phyloP scores from a whole-genome alignment of 2,329 filamentous ascomycete genomes.

The Stemphylium vesicarium region DNA sequence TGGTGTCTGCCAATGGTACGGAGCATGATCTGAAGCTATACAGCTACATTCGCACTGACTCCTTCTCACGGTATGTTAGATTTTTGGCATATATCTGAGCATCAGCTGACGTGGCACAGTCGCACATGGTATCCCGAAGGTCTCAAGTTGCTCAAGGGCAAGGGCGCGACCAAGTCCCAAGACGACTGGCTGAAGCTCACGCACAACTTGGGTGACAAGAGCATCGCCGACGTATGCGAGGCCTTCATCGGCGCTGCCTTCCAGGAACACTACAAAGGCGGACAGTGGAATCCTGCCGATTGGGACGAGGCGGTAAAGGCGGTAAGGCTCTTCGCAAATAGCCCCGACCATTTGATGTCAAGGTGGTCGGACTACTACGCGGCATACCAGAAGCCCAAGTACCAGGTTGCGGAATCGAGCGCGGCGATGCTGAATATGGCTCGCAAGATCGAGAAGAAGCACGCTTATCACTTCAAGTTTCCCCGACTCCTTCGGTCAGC shows the following conservation, averaged over 20 bases:
- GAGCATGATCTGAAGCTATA: slow-evolving; percentile 61
- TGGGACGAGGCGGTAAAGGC: slow-evolving; percentile 68
- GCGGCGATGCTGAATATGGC: slow-evolving; percentile 74
- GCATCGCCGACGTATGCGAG: slow-evolving; percentile 92
- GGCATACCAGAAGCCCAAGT: slow-evolving; percentile 71
- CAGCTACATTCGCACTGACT: slow-evolving; percentile 80
- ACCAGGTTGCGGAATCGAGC: slow-evolving; percentile 68
- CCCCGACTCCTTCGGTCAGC: slow-evolving; percentile 81
- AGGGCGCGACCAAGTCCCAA: slow-evolving; percentile 61
- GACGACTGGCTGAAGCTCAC: slow-evolving; percentile 63
- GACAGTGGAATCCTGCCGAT: slow-evolving; percentile 51
- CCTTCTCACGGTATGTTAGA: slow-evolving; percentile 70
- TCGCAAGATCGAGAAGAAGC: slow-evolving; percentile 64
- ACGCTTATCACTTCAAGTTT: slow-evolving; percentile 72
- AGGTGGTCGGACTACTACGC: slow-evolving; percentile 75
- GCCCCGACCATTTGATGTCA: slow-evolving; percentile 71
- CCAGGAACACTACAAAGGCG: slow-evolving; percentile 59
- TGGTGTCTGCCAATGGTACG: slow-evolving; percentile 45
- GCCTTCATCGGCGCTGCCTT: slow-evolving; percentile 88
- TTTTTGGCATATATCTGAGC: background rate
- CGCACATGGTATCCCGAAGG: slow-evolving; percentile 89
- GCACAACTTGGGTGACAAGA: slow-evolving; percentile 75
- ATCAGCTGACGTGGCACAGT: slow-evolving; percentile 46
- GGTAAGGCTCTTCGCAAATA: slow-evolving; percentile 73
- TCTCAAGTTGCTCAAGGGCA: slow-evolving; percentile 75